Percentiles rank a stretch among this genome's conserved stretches.
Evolutionary conservation across 352 stramenopile genomes (phyloP).

Genomic region (Pythium guiyangense): DNA sequence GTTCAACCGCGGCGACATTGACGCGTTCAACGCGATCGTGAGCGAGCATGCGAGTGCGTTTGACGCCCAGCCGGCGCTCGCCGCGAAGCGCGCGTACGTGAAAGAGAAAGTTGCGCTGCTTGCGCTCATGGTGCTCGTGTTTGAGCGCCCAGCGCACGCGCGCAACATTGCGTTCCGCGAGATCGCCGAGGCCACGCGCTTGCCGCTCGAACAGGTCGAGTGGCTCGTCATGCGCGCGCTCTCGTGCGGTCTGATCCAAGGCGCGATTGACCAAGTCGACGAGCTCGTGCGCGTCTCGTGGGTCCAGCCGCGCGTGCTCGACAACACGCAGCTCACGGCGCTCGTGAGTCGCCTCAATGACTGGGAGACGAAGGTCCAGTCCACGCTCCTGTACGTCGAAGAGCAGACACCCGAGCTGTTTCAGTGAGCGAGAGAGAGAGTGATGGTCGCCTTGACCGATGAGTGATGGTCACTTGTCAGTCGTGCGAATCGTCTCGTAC

Average conservation of each 20-base stretch:
- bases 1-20: constrained; percentile 95
- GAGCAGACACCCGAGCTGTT: constrained; percentile 86
- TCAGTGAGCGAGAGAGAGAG: constrained; percentile 58
- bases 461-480: too few relatives aligned
- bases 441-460: not conserved
- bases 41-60: constrained; percentile 75
- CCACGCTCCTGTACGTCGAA: constrained; percentile 80
- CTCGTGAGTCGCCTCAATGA: constrained; percentile 60
- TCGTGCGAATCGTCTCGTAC: too few relatives aligned
- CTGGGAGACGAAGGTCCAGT: constrained; percentile 84
- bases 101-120: constrained; percentile 98
- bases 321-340: constrained; percentile 76
- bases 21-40: constrained; percentile 90
- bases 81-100: constrained; percentile 92
- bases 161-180: constrained; percentile 92
- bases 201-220: constrained; percentile 93
- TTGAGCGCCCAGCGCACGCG: constrained; percentile 92
- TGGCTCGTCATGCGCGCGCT: constrained; percentile 98
- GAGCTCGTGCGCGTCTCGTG: constrained; percentile 93
- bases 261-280: constrained; percentile 91
- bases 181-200: constrained; percentile 86
- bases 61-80: constrained; percentile 88
- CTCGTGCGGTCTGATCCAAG: constrained; percentile 94
- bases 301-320: constrained; percentile 88
- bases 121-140: constrained; percentile 96